Percentiles rank a stretch among this genome's conserved stretches.
These are phyloP conservation scores for Anisogramma anomala DNA, from an alignment of 2,329 filamentous ascomycete genomes.

Conservation along the genomic window DNA sequence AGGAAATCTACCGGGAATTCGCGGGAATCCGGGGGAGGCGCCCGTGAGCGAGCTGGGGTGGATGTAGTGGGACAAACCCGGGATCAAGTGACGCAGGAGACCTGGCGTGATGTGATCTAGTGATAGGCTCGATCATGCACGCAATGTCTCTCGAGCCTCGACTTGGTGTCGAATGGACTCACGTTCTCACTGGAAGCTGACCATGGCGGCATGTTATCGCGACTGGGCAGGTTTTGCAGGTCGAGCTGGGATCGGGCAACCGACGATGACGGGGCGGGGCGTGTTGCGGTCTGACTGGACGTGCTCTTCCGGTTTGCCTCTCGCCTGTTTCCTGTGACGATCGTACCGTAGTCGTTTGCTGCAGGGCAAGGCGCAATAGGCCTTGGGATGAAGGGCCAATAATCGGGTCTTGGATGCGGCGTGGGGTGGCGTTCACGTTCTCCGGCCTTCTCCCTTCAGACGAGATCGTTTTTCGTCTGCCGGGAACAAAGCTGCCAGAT, in stretches of 20 bases:
- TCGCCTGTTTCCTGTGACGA: constrained; percentile 1
- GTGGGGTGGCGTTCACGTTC: too few species aligned
- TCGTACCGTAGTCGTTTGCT: neutral
- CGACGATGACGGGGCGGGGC: constrained; percentile 12
- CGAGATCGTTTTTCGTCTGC: neutral
- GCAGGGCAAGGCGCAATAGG: neutral
- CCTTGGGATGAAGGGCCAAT: neutral
- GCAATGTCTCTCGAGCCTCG: neutral
- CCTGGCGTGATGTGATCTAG: neutral
- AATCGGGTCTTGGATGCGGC: neutral
- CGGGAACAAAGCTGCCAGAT: neutral
- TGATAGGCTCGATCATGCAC: neutral
- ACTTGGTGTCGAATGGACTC: constrained; percentile 4
- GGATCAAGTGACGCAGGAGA: constrained; percentile 6
- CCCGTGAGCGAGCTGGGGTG: constrained; percentile 9
- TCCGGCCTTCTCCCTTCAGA: neutral
- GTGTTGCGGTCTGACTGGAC: constrained; percentile 12
- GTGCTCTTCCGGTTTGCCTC: constrained; percentile 7
- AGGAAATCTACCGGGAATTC: too few species aligned
- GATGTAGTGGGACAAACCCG: constrained; percentile 7
- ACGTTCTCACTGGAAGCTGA: constrained; percentile 14
- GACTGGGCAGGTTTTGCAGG: constrained; percentile 3
- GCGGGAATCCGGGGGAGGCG: neutral
- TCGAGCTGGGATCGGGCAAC: constrained; percentile 3
- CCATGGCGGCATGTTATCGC: constrained; percentile 8